Evolutionary conservation across 805 yeast species (phyloP).

Genomic region (Hanseniaspora jakobsenii): DNA sequence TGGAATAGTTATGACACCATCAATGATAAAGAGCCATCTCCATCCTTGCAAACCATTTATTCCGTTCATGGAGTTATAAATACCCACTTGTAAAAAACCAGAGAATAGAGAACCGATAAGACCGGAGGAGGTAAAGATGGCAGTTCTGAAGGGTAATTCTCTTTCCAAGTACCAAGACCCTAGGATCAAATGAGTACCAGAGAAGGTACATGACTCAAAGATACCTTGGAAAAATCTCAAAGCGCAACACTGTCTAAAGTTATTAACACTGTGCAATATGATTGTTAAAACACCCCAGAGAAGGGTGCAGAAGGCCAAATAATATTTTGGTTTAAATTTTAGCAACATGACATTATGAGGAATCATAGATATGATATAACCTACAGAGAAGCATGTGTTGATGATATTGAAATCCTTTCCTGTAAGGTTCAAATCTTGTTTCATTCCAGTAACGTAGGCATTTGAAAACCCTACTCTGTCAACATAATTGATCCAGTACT

Average conservation of each 20-base stretch:
- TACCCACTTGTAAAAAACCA: constrained; percentile 47
- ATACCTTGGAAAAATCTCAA: constrained; percentile 50
- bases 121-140: constrained; percentile 45
- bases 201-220: constrained; percentile 47
- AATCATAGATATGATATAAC: constrained; percentile 48
- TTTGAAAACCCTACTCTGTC: constrained; percentile 45
- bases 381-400: constrained; percentile 47
- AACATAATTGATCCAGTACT: constrained; percentile 39
- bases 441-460: constrained; percentile 61
- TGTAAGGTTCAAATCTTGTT: constrained; percentile 38
- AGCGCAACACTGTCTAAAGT: constrained; percentile 40
- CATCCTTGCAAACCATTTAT: constrained; percentile 44
- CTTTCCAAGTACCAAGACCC: constrained; percentile 43
- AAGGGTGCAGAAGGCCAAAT: constrained; percentile 43
- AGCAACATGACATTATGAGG: constrained; percentile 48
- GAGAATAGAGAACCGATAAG: constrained; percentile 44
- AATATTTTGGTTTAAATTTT: constrained; percentile 43
- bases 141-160: constrained; percentile 41
- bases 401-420: constrained; percentile 42
- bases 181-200: constrained; percentile 43
- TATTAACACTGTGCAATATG: constrained; percentile 38
- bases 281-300: constrained; percentile 48
- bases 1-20: constrained; percentile 47
- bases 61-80: constrained; percentile 36
- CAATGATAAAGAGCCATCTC: constrained; percentile 59